A percentile compares a stretch with the other conserved stretches of the same genome.
Conservation (phyloP, 2,329 filamentous ascomycete species). For the Microthyrium microscopicum region DNA sequence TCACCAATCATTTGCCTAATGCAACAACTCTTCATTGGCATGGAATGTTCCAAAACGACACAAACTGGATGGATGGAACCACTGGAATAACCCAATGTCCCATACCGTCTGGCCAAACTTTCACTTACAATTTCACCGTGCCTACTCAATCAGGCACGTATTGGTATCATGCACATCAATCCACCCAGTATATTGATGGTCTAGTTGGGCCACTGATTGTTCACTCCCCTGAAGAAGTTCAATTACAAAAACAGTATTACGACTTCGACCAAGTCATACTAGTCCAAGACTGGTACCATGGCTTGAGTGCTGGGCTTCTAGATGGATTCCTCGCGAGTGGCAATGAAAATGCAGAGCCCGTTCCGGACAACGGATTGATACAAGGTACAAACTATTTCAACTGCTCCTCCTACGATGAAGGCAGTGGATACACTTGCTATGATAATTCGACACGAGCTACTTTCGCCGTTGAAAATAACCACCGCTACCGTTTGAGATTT, state of each 20-base stretch:
- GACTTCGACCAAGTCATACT: no score
- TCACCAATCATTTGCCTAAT: background rate
- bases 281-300: slow-evolving; percentile 1
- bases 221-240: slow-evolving; percentile 34
- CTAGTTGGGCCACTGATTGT: slow-evolving; percentile 45
- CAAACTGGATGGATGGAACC: slow-evolving; percentile 27
- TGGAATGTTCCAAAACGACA: slow-evolving; percentile 24
- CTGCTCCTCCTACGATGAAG: background rate
- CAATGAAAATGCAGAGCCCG: slow-evolving; percentile 1
- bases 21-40: background rate
- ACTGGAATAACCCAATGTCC: slow-evolving; percentile 46
- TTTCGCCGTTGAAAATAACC: background rate
- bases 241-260: no score
- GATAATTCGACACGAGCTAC: background rate
- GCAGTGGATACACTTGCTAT: background rate
- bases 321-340: background rate
- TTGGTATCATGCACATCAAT: slow-evolving; percentile 48
- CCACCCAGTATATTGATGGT: slow-evolving; percentile 38
- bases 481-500: background rate
- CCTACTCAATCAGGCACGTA: slow-evolving; percentile 31
- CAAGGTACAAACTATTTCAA: slow-evolving; percentile 1
- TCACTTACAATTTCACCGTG: slow-evolving; percentile 24
- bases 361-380: background rate
- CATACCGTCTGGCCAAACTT: slow-evolving; percentile 38
- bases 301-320: background rate